Evolutionary conservation across 805 yeast species (phyloP), one percentile per base, ranked within the genome.

Genomic region (Metschnikowia shivogae): DNA sequence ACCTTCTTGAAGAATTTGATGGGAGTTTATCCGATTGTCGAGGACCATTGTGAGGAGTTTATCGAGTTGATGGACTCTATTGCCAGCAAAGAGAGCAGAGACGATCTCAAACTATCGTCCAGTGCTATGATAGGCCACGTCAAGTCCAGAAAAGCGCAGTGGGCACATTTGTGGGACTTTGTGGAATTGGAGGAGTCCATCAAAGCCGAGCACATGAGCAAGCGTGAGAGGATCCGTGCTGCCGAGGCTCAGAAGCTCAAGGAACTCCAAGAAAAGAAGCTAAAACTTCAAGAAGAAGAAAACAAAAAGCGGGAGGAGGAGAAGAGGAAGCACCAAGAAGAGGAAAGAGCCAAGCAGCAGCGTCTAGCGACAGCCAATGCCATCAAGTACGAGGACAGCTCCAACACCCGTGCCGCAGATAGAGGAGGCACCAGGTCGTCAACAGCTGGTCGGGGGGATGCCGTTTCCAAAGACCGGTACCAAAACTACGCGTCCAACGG

Each of bases 51-150:
- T 29, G 80, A 77, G 44, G 46, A 57, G 6, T 57, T 89, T 1
- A 62, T 74, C 6, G 65, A 61, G 4, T 62, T 71, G 9, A 66
- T 90, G 29, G 72, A 77, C 27, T 53, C 57, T 1, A 77, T 86
- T 17, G 57, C 78, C 6, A 49, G 61, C 4, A 57, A 61, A 0
- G 97, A 90, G 50, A 59, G 65, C 3, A 76, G 97, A 51, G 90
- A 86, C 44, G 98, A 90, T 63, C 73, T 90, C 55, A 85, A 80
- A 56, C 67, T 90, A 30, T 83, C 96, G 1, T 81, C 89, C 0
- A 80, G 74, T 60, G 90, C 93, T 1, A 70, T 86, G 42, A 66
- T 78, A 42, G 90, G 89, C 0, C 82, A 82, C 48, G 63, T 85
- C 20, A 77, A 75, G 45, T 78, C 87, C 0, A 70, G 81, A 36